Evolutionary conservation across 2,329 filamentous ascomycete genomes (phyloP), one percentile per base, ranked within the genome.

Genomic region (Plenodomus biglobosus): DNA sequence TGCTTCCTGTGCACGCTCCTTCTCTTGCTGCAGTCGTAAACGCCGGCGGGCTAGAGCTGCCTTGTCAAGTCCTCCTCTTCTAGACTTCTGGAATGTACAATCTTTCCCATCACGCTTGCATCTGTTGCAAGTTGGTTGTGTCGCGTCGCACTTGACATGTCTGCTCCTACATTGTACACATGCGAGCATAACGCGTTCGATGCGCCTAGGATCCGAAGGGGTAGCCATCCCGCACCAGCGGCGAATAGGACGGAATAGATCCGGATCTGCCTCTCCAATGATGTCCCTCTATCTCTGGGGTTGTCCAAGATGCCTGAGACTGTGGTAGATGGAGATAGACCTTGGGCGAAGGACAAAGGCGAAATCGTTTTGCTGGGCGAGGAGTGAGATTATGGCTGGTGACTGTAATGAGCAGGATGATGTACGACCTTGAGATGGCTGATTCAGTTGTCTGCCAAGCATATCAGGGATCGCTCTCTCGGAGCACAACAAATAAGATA

Each of bases 71-170:
- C 68, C 68, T 38, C 67, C 68, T 58, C 68, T 61, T 54, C 62
- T 55, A 11, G 66, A 69, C 38, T 67, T 69, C 16, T 63, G 53
- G 42, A 66, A 71, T 3, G 47, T 57, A 40, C 68, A 70, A 30
- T 67, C 65, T 48, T 69, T 71, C 8, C 65, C 60, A 39, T 69
- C 66, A 21, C 60, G 56, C 45, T 46, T 62, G 50, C 68, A 71
- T 19, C 68, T 54, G 27, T 61, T 64, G 45, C 66, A 70, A 3
- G 50, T 36, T 2, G 68, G 68, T 39, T 67, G 63, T 3, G 58
- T 62, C 3, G 65, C 59, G 53, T 69, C 68, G 46, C 68, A 71
- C 47, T 66, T 70, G 13, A 71, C 66, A 35, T 70, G 67, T 35
- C 68, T 55, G 38, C 48, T 56, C n/a, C 68, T 58, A 35, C 68